A percentile compares a stretch with the other conserved stretches of the same genome.
Evolutionary conservation across 768 basidiomycete species (phyloP).

Genomic region (Psilocybe sp.): DNA sequence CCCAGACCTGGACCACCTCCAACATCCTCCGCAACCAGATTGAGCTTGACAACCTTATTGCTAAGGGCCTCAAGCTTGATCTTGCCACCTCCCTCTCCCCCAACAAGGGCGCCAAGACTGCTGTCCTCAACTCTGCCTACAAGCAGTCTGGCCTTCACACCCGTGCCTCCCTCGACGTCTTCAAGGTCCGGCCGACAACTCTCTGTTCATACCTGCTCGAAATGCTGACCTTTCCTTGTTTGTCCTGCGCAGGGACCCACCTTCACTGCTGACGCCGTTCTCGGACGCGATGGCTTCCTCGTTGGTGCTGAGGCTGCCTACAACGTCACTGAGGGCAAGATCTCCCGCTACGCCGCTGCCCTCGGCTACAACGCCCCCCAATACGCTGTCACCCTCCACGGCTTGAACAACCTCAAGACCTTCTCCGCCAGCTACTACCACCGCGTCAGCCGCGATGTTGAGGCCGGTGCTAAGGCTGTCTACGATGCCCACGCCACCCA

Average conservation of each 20-base stretch:
- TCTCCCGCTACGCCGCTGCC: conserved; percentile 90
- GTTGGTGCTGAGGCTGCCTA: conserved; percentile 95
- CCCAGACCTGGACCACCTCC: conserved; percentile 92
- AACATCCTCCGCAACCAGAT: conserved; percentile 90
- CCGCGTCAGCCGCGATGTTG: conserved; percentile 86
- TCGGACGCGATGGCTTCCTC: conserved; percentile 97
- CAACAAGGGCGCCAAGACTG: conserved; percentile 83
- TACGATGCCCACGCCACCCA: conserved; percentile 93
- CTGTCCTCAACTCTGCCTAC: conserved; percentile 81
- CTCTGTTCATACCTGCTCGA: conserved; percentile 5
- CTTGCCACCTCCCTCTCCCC: conserved; percentile 79
- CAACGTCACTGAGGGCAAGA: conserved; percentile 91
- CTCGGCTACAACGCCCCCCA: conserved; percentile 95
- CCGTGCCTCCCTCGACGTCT: conserved; percentile 85
- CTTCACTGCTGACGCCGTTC: conserved; percentile 92
- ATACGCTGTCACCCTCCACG: conserved; percentile 92
- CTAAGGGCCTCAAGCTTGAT: conserved; percentile 97
- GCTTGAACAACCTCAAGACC: conserved; percentile 89
- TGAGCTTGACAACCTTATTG: conserved; percentile 96
- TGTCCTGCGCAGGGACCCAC: conserved; percentile 74
- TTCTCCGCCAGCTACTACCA: conserved; percentile 99
- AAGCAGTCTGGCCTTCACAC: conserved; percentile 96
- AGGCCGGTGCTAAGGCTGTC: conserved; percentile 94
- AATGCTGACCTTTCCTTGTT: conserved; percentile 1
- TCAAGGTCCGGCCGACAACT: conserved; percentile 64